These are phyloP conservation scores for Volutella citrinella DNA, from an alignment of 2,329 filamentous ascomycete genomes.

Conservation along the genomic window DNA sequence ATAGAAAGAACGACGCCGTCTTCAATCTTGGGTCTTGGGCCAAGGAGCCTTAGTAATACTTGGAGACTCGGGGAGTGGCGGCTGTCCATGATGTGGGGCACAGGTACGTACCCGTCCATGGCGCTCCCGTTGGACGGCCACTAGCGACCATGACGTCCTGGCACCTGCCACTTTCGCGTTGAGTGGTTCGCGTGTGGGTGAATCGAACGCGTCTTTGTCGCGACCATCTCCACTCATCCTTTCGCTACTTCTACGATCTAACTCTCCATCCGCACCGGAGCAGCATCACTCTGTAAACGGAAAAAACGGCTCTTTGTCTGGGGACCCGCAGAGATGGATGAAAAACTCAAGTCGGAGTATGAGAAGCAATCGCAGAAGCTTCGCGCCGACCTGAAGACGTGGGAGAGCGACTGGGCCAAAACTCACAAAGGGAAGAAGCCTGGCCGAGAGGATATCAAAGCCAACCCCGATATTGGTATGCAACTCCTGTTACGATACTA, in stretches of 20 bases:
- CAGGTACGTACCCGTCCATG: too few relatives aligned
- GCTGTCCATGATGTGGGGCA: too few relatives aligned
- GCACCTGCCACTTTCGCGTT: too few relatives aligned
- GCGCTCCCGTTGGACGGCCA: too few relatives aligned
- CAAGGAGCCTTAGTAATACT: too few relatives aligned
- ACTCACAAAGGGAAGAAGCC: conserved; percentile 67
- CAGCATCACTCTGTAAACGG: not conserved
- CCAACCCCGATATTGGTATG: conserved; percentile 67
- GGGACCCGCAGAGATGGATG: conserved; percentile 50
- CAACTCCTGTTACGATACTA: too few relatives aligned
- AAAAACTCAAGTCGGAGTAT: conserved; percentile 40
- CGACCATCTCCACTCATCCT: conserved; percentile 12
- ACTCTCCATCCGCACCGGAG: conserved; percentile 1
- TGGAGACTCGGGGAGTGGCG: too few relatives aligned
- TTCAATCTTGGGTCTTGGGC: too few relatives aligned
- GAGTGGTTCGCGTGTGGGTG: conserved; percentile 20
- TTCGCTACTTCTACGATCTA: conserved; percentile 4
- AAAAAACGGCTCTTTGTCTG: too few relatives aligned
- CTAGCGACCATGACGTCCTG: too few relatives aligned
- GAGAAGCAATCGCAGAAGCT: conserved; percentile 52
- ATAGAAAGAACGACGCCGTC: too few relatives aligned
- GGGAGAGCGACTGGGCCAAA: conserved; percentile 67
- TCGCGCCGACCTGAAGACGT: conserved; percentile 69
- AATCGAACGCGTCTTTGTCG: conserved; percentile 17
- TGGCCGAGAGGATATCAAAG: conserved; percentile 71